phyloP scores from a whole-genome alignment of 1,284 basidiomycete species.

The Puccinia coronata region DNA sequence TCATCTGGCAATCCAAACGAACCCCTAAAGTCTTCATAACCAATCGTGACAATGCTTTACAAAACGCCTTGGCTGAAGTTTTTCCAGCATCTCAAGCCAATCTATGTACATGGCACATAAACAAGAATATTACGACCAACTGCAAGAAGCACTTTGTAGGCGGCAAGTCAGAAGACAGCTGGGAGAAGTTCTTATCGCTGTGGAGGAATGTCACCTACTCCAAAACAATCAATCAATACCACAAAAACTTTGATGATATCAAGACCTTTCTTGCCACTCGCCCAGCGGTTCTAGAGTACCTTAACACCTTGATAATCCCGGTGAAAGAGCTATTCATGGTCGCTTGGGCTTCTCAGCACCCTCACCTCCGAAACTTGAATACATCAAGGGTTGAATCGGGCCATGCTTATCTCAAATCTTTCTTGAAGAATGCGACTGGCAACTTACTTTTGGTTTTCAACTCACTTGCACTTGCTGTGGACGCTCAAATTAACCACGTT shows the following conservation, averaged over 20 bases:
- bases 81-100: neutral
- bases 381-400: too few species aligned
- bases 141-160: neutral
- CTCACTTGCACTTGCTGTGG: too few species aligned
- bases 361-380: too few species aligned
- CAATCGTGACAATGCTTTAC: neutral
- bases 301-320: neutral
- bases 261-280: neutral
- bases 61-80: neutral
- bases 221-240: neutral
- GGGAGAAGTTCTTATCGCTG: neutral
- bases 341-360: too few species aligned
- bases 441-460: too few species aligned
- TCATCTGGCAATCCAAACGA: neutral
- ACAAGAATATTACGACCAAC: neutral
- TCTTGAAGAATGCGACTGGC: too few species aligned
- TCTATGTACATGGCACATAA: slow-evolving; percentile 1
- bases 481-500: too few species aligned
- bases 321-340: too few species aligned
- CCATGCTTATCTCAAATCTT: too few species aligned
- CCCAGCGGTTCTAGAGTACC: too few species aligned
- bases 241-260: neutral
- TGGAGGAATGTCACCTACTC: neutral
- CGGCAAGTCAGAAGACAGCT: neutral
- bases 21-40: slow-evolving; percentile 10